Conservation (phyloP, 1,139 yeast genomes). For the Yamadazyma pseudoaaseri region DNA sequence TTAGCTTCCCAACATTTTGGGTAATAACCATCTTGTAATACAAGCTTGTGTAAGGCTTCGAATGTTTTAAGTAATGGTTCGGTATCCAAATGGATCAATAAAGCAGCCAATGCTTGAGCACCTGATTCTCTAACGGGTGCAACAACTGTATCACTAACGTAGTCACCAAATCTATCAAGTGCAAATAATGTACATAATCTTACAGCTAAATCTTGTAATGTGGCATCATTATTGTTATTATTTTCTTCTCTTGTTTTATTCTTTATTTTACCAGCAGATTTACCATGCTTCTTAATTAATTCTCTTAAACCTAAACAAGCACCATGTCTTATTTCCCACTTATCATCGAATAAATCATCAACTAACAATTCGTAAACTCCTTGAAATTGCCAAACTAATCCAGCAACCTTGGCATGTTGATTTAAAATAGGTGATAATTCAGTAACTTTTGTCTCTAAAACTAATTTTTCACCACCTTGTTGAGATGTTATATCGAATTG, state of each 20-base stretch:
- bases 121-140: conserved; percentile 98
- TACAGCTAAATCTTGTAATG: conserved; percentile 87
- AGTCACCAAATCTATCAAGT: conserved; percentile 94
- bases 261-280: conserved; percentile 79
- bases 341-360: conserved; percentile 77
- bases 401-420: conserved; percentile 73
- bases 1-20: conserved; percentile 87
- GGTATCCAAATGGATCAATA: conserved; percentile 64
- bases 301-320: conserved; percentile 93
- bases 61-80: conserved; percentile 62
- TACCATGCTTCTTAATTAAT: conserved; percentile 78
- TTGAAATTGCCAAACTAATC: conserved; percentile 91
- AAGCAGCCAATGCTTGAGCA: conserved; percentile 91
- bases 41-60: conserved; percentile 62
- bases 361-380: conserved; percentile 89
- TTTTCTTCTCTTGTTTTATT: conserved; percentile 65
- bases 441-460: conserved; percentile 74
- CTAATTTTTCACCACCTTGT: conserved; percentile 76
- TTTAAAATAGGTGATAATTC: conserved; percentile 70
- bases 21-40: conserved; percentile 56
- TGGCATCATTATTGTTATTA: conserved; percentile 58
- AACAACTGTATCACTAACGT: conserved; percentile 94
- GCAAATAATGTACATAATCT: conserved; percentile 86
- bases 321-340: conserved; percentile 97
- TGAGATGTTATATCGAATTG: conserved; percentile 71